Evolutionary conservation across 345 rosid genomes (phyloP), one percentile per base, ranked within the genome.

Genomic region (Microthlaspi erraticum): DNA sequence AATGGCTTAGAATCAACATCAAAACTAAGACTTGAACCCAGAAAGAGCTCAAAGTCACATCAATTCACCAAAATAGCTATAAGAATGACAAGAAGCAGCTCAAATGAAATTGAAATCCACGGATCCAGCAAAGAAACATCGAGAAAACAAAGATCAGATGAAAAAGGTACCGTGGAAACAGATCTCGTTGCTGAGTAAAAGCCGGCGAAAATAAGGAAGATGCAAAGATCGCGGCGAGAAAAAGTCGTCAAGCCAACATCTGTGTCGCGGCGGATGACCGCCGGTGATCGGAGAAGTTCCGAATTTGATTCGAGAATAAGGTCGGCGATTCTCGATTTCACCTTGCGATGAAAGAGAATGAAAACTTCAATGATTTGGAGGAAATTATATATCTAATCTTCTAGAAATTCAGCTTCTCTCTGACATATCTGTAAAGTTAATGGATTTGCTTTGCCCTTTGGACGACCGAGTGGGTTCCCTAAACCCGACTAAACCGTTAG

Each of bases 341-440:
- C 52, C 71, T 65, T 37, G 65, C 51, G 65, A 57, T 56, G 62
- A 66, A 63, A 67, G 73, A 55, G 23, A 64, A 32, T 5, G 59
- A 42, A 50, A 32, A 6, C 2, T 39, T 39, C 11, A 73, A 59
- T 49, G 55, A 41, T 41, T 33, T 4, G 38, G 46, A 51, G 16
- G 10, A 10, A 56, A 2, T 5, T 2, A 36, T 64, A 65, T 13
- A 39, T 16, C 13, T 31, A 65, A 37, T 55, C 64, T 55, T 63
- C 76, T 64, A 64, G 65, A 57, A 72, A 53, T 44, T 64, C 19
- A 1, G 45, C 66, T 73, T 29, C 50, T 55, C 77, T 72, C 77
- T 72, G 59, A 72, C 77, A 55, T 64, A 36, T 72, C 58, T 48
- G 72, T 57, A 39, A 73, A 57, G 72, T 51, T 29, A 11, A 9